Evolutionary conservation across 805 yeast genomes (phyloP).

Genomic region (Naumovozyma castellii): DNA sequence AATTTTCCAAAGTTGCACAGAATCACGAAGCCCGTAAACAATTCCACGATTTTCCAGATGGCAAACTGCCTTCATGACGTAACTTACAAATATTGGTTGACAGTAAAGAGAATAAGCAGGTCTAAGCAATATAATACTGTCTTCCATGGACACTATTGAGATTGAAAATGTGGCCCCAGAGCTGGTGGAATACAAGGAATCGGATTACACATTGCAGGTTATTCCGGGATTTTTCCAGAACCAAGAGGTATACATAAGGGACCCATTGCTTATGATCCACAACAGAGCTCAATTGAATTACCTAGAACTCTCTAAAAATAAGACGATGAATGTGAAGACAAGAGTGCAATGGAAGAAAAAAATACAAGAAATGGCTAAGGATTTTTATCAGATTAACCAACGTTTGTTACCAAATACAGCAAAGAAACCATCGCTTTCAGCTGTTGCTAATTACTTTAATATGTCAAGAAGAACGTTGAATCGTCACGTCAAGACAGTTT

Average conservation of each 20-base stretch:
- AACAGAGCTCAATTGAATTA: constrained; percentile 4
- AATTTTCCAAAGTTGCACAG: too few relatives aligned
- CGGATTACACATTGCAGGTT: background rate
- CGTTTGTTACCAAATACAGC: background rate
- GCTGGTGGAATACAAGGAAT: background rate
- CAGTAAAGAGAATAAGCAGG: too few relatives aligned
- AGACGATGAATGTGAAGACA: constrained; percentile 1
- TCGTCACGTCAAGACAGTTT: constrained; percentile 6
- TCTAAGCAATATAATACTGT: too few relatives aligned
- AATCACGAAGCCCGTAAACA: background rate
- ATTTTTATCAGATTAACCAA: constrained; percentile 3
- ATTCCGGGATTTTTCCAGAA: constrained; percentile 5
- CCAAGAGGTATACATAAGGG: constrained; percentile 3
- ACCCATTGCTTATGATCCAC: constrained; percentile 3
- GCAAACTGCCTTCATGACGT: too few relatives aligned
- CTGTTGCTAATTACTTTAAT: constrained; percentile 7
- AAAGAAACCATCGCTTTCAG: constrained; percentile 2
- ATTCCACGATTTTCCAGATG: background rate
- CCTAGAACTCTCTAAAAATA: constrained; percentile 2
- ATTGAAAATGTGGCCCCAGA: background rate
- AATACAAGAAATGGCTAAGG: constrained; percentile 6
- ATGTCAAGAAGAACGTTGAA: constrained; percentile 8
- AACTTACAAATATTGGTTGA: too few relatives aligned
- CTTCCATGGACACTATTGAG: background rate
- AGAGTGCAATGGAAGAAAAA: constrained; percentile 2